Evolutionary conservation across 306 rosid species (phyloP).

Genomic region (Senna siamea): DNA sequence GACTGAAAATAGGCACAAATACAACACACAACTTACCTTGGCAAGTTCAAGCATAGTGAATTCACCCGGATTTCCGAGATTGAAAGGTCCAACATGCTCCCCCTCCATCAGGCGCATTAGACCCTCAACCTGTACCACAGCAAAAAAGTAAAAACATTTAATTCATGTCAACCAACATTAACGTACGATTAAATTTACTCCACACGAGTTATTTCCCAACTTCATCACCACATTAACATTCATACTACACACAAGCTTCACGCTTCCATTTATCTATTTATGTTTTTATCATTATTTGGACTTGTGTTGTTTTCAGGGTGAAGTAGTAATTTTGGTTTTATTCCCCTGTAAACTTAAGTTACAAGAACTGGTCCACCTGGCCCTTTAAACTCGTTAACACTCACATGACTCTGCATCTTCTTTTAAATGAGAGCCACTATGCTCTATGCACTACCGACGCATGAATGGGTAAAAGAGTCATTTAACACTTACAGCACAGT

Average conservation of each 20-base stretch:
- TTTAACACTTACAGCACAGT: background rate
- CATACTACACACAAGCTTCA: too few relatives aligned
- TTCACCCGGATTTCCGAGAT: slow-evolving; percentile 98
- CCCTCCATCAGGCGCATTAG: slow-evolving; percentile 98
- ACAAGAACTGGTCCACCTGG: slow-evolving; percentile 9
- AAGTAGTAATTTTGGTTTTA: background rate
- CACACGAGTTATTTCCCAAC: slow-evolving; percentile 20
- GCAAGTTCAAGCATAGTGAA: slow-evolving; percentile 99
- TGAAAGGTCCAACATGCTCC: slow-evolving; percentile 97
- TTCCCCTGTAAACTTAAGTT: slow-evolving; percentile 12
- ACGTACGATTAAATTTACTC: background rate
- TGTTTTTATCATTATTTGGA: too few relatives aligned
- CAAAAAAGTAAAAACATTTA: background rate
- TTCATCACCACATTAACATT: background rate
- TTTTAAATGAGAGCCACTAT: background rate
- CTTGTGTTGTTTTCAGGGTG: background rate
- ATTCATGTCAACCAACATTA: background rate
- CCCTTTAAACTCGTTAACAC: background rate
- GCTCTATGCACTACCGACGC: slow-evolving; percentile 8
- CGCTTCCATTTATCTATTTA: background rate
- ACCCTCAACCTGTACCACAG: slow-evolving; percentile 80
- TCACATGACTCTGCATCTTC: slow-evolving; percentile 38
- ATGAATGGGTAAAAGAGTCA: background rate
- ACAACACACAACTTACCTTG: slow-evolving; percentile 54
- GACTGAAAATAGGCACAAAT: slow-evolving; percentile 5